Evolutionary conservation across 2,329 filamentous ascomycete genomes (phyloP).

Genomic region (Lojkania enalia): DNA sequence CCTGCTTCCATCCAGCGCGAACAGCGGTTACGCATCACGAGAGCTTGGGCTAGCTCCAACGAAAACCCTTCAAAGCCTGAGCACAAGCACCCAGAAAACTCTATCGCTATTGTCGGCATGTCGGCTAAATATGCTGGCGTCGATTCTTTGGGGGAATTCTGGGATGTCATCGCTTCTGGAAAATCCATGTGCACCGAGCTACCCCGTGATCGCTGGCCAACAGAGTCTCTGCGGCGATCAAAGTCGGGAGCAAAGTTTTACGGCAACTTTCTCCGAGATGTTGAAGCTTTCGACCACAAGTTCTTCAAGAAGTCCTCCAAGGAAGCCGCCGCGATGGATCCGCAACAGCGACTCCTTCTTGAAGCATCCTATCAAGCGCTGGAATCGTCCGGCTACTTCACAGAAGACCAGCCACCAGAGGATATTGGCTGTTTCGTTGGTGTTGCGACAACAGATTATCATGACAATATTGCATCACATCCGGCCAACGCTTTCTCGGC

Average conservation of each 20-base stretch:
- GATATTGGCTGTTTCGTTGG: slow-evolving; percentile 34
- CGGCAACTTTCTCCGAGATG: slow-evolving; percentile 6
- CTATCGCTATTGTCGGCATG: slow-evolving; percentile 7
- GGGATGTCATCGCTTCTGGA: slow-evolving; percentile 1
- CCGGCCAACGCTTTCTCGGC: slow-evolving; percentile 30
- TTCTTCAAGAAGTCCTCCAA: slow-evolving; percentile 10
- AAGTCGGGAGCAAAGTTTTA: not conserved
- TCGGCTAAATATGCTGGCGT: not conserved
- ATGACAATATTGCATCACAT: slow-evolving; percentile 29
- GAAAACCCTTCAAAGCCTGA: no score
- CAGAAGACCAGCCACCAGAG: slow-evolving; percentile 13
- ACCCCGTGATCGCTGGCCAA: not conserved
- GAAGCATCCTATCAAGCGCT: slow-evolving; percentile 43
- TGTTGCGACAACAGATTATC: slow-evolving; percentile 30
- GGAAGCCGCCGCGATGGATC: slow-evolving; percentile 13
- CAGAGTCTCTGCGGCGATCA: not conserved
- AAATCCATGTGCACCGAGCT: slow-evolving; percentile 37
- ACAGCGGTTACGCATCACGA: not conserved
- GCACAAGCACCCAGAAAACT: not conserved
- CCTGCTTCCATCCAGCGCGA: not conserved
- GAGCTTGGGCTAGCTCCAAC: not conserved
- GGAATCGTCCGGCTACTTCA: slow-evolving; percentile 28
- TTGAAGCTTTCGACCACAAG: slow-evolving; percentile 10
- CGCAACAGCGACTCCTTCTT: slow-evolving; percentile 11
- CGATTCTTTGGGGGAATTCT: slow-evolving; percentile 1